phyloP scores from a whole-genome alignment of 257 asterid species.

The Solanum tarijense region DNA sequence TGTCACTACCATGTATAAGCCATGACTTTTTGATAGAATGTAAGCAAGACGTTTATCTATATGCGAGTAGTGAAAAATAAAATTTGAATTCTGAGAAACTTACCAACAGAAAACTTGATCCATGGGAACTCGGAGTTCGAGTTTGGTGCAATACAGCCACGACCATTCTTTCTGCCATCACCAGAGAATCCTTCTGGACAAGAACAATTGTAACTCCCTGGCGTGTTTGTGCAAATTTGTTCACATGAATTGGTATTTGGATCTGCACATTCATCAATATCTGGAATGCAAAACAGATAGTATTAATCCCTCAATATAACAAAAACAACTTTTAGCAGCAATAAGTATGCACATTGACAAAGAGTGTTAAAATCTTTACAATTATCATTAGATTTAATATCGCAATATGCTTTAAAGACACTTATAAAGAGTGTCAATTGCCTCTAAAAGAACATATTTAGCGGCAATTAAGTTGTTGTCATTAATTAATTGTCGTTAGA shows the following conservation, averaged over 20 bases:
- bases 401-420: no score
- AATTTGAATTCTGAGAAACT: neutral
- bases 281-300: constrained; percentile 6
- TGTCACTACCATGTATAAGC: no score
- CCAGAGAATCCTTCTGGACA: constrained; percentile 47
- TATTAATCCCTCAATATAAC: no score
- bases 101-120: constrained; percentile 26
- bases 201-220: constrained; percentile 39
- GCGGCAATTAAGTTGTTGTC: no score
- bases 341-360: neutral
- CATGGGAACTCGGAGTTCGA: constrained; percentile 31
- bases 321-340: no score
- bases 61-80: no score
- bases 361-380: neutral
- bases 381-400: no score
- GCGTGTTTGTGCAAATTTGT: constrained; percentile 18
- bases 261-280: constrained; percentile 34
- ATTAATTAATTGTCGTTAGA: no score
- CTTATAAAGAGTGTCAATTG: no score
- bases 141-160: constrained; percentile 24
- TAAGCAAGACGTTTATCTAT: no score
- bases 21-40: no score
- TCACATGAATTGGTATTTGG: constrained; percentile 17
- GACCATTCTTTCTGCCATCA: constrained; percentile 32
- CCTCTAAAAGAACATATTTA: no score